phyloP scores from a whole-genome alignment of 164 flowering plant genomes.

The Vitis cinerea region DNA sequence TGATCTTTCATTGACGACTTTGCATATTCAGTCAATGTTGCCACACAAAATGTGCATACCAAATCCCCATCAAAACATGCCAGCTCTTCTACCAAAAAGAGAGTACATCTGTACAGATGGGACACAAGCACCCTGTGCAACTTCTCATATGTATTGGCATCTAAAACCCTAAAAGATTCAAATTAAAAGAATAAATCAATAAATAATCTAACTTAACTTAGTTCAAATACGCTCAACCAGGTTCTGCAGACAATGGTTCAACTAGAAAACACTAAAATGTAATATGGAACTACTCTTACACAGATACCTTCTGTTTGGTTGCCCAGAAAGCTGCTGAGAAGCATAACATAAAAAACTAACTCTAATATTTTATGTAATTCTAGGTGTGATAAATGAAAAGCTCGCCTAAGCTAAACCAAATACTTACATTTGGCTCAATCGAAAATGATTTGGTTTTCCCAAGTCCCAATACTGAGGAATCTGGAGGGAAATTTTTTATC shows the following conservation, averaged over 20 bases:
- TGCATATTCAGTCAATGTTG: constrained; percentile 47
- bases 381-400: no score
- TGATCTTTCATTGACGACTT: constrained; percentile 50
- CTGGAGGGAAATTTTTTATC: no score
- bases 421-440: no score
- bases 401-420: no score
- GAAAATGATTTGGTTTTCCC: no score
- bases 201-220: not conserved
- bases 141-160: constrained; percentile 47
- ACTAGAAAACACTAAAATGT: not conserved
- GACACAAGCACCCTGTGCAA: constrained; percentile 45
- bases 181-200: not conserved
- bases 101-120: constrained; percentile 43
- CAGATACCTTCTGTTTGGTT: no score
- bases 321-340: no score
- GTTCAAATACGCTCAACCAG: not conserved
- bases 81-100: constrained; percentile 40
- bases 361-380: no score
- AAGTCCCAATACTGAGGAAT: no score
- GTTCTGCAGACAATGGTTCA: not conserved
- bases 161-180: constrained; percentile 48
- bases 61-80: constrained; percentile 38
- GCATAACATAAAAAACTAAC: no score
- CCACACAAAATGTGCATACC: constrained; percentile 32
- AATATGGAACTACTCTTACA: no score